Evolutionary conservation across 2,329 filamentous ascomycete genomes (phyloP), one percentile per base, ranked within the genome.

Genomic region (Colletotrichum kahawae): DNA sequence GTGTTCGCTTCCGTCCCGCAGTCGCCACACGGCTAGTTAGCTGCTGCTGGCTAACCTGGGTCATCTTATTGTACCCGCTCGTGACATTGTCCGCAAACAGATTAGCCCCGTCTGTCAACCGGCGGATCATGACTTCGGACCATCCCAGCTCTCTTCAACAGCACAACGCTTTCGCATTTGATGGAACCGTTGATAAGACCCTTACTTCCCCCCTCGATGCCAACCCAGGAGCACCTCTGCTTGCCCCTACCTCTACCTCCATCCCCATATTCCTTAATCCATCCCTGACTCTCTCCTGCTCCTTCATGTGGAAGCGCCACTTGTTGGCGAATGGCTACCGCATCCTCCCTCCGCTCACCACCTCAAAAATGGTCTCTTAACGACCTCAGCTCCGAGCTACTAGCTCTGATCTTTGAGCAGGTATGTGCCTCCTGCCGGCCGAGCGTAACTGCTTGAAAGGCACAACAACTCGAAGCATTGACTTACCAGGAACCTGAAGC

Each of bases 321-420:
- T 74, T 66, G 64, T 64, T 67, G 75, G 75, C 78, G 77, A 77
- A 79, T 79, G 78, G 77, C 78, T 64, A 76, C 78, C 67, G 74
- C 74, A 59, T 76, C 77, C 56, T 64, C 75, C 59, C 76, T 72
- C 70, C 67, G 59, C 75, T 69, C 38, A 68, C 34, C 72, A 67
- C 59, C 63, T 56, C 76, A 70, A 34, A 78, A 56, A 67, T 81
- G 80, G 77, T 83, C 81, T 12, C 77, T 85, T 24, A 77, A 83
- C 67, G 78, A 82, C 67, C 82, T 88, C 21, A 87, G 85, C 78
- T 82, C 85, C 6, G 87, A 88, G 79, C 78, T 88, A 18, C 65
- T 88, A n/a, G 77, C 80, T 67, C 79, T 88, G 48, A 83, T 88
- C 38, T 82, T 87, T 31, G 78, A 85, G 77, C 82, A 87, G 79